Percentiles rank a stretch among this genome's conserved stretches.
phyloP scores from a whole-genome alignment of 2,329 filamentous ascomycete genomes.

The Arthrobotrys sinensis region DNA sequence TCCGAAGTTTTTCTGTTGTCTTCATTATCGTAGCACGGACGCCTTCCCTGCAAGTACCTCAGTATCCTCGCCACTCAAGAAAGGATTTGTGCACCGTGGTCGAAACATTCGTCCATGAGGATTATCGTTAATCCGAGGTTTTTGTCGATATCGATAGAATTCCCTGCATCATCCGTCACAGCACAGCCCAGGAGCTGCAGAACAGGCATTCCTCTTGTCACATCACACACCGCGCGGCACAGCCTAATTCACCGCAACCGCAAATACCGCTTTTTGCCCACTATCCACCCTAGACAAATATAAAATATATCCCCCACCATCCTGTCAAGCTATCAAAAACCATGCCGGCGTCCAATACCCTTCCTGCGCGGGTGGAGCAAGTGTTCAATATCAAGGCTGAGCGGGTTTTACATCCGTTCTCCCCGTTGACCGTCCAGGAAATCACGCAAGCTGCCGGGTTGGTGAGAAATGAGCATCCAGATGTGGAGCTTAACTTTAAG shows the following conservation, averaged over 20 bases:
- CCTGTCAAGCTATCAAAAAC: neutral
- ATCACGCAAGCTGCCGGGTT: constrained; percentile 72
- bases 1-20: neutral
- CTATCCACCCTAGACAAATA: neutral
- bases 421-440: constrained; percentile 74
- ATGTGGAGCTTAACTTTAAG: constrained; percentile 75
- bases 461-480: constrained; percentile 73
- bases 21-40: neutral
- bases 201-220: constrained; percentile 14
- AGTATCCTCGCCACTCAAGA: neutral
- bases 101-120: neutral
- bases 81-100: neutral
- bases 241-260: constrained; percentile 20
- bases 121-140: constrained; percentile 50
- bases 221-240: constrained; percentile 30
- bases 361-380: constrained; percentile 55
- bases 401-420: constrained; percentile 72
- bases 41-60: too few relatives aligned
- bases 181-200: constrained; percentile 25
- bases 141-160: constrained; percentile 1
- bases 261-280: constrained; percentile 8
- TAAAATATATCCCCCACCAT: constrained; percentile 2
- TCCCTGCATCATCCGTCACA: constrained; percentile 17
- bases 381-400: constrained; percentile 55
- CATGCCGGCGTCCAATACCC: constrained; percentile 54